These are phyloP conservation scores for Corymbia maculata DNA, from an alignment of 345 rosid genomes.

Conservation along the genomic window DNA sequence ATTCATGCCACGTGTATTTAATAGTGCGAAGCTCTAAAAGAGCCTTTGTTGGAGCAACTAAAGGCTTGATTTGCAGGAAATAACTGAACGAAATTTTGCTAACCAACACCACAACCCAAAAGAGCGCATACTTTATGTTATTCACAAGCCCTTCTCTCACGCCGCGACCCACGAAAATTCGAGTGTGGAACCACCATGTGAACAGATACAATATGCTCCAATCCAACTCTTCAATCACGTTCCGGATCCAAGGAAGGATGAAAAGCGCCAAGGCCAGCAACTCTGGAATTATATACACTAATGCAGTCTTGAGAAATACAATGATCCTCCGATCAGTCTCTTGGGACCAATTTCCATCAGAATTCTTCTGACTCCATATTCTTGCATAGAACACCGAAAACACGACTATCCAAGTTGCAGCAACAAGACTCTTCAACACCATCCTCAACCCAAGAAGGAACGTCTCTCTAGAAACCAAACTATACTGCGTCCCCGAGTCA, in stretches of 20 bases:
- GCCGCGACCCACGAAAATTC: conserved; percentile 82
- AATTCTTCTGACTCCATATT: conserved; percentile 75
- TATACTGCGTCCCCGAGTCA: conserved; percentile 83
- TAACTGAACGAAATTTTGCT: conserved; percentile 76
- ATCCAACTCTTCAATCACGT: conserved; percentile 57
- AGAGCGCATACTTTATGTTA: conserved; percentile 64
- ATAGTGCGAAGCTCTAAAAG: conserved; percentile 22
- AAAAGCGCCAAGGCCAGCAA: conserved; percentile 62
- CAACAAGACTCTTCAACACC: conserved; percentile 59
- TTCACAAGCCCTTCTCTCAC: conserved; percentile 79
- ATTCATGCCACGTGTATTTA: conserved; percentile 57
- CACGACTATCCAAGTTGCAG: conserved; percentile 64
- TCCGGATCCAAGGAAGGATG: conserved; percentile 79
- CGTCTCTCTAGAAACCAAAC: conserved; percentile 66
- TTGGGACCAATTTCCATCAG: conserved; percentile 40
- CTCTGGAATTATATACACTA: conserved; percentile 67
- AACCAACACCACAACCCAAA: conserved; percentile 55
- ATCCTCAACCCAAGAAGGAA: conserved; percentile 54
- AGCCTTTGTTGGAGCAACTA: conserved; percentile 56
- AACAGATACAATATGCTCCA: conserved; percentile 45
- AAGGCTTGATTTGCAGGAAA: conserved; percentile 69
- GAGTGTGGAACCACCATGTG: conserved; percentile 89
- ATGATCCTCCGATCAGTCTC: conserved; percentile 53
- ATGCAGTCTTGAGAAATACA: conserved; percentile 53
- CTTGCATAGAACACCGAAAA: conserved; percentile 65